Conservation (phyloP, 192 early-diverging fungal species). For the Umbelopsis ramanniana region DNA sequence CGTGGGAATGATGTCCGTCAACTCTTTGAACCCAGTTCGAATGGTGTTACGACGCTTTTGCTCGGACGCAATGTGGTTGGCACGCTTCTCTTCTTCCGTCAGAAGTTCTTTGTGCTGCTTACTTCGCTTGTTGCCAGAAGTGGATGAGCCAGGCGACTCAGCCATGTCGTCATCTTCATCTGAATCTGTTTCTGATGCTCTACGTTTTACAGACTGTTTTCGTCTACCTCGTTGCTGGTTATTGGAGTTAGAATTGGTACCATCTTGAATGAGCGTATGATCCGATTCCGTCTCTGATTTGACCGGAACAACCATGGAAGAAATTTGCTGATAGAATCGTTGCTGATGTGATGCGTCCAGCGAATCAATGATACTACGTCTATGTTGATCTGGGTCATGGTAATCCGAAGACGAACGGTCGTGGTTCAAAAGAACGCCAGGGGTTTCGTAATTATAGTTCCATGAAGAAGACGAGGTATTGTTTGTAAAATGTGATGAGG, state of each 20-base stretch:
- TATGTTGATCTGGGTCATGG: slow-evolving; percentile 21
- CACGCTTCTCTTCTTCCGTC: slow-evolving; percentile 78
- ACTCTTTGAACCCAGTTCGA: slow-evolving; percentile 86
- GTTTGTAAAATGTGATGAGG: background rate
- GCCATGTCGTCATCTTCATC: slow-evolving; percentile 22
- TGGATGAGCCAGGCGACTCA: slow-evolving; percentile 18
- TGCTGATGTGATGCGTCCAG: slow-evolving; percentile 24
- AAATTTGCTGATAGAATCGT: slow-evolving; percentile 21
- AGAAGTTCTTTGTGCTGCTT: slow-evolving; percentile 67
- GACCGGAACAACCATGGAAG: slow-evolving; percentile 6
- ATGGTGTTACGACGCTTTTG: slow-evolving; percentile 77
- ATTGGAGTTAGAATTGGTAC: background rate
- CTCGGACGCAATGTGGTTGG: slow-evolving; percentile 78
- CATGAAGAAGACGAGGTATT: background rate
- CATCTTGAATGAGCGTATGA: background rate
- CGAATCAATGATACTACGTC: slow-evolving; percentile 23
- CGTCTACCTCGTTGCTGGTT: background rate
- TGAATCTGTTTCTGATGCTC: slow-evolving; percentile 16
- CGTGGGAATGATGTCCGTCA: slow-evolving; percentile 85
- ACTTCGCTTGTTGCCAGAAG: slow-evolving; percentile 26
- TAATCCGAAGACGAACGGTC: background rate
- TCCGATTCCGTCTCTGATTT: slow-evolving; percentile 2
- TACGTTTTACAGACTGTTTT: slow-evolving; percentile 20
- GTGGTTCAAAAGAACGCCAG: slow-evolving; percentile 4
- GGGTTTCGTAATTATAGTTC: slow-evolving; percentile 8